Evolutionary conservation across 371 early-diverging fungal genomes (phyloP).

Genomic region (Nematocida minor): DNA sequence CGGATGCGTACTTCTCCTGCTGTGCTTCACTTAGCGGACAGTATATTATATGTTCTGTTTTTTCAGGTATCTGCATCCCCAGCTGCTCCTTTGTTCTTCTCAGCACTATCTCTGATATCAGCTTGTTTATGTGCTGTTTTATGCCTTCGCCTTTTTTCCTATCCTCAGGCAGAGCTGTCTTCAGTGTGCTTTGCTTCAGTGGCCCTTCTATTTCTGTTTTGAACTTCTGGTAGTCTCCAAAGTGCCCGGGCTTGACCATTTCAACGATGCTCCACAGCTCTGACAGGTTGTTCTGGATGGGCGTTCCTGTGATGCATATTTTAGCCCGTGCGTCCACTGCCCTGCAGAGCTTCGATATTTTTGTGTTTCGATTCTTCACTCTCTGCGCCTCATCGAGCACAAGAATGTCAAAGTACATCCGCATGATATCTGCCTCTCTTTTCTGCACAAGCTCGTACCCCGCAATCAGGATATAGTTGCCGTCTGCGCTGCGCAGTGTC

Average conservation of each 20-base stretch:
- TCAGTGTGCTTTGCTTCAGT: constrained; percentile 29
- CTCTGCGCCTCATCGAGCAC: constrained; percentile 93
- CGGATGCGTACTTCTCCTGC: constrained; percentile 71
- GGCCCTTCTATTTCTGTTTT: constrained; percentile 67
- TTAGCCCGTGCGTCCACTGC: constrained; percentile 66
- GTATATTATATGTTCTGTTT: constrained; percentile 81
- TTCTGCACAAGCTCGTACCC: constrained; percentile 14
- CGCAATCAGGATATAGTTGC: not conserved
- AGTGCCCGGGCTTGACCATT: constrained; percentile 80
- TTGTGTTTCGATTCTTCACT: constrained; percentile 84
- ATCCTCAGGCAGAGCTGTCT: constrained; percentile 57
- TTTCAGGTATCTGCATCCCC: constrained; percentile 76
- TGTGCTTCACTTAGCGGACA: constrained; percentile 77
- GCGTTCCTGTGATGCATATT: constrained; percentile 86
- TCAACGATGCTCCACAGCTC: constrained; percentile 93
- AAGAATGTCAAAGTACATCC: constrained; percentile 75
- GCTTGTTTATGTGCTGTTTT: constrained; percentile 74
- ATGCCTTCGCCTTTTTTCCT: constrained; percentile 82
- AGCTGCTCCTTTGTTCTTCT: constrained; percentile 84
- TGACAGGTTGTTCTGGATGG: constrained; percentile 88
- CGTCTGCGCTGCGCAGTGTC: not conserved
- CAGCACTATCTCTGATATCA: constrained; percentile 81
- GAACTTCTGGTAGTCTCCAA: constrained; percentile 81
- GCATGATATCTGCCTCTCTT: constrained; percentile 30
- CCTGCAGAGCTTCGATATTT: constrained; percentile 73